Evolutionary conservation across 176 grass and related monocot species (phyloP).

Genomic region (maize (Zea mays)): Zm-B73-REFERENCE-NAM-5.0 NC_050099.1:179003001-179003500

Average conservation of each 20-base stretch:
- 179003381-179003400: conserved; percentile 27
- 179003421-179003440: too few species aligned
- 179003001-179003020: not conserved
- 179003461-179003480: too few species aligned
- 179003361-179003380: not conserved
- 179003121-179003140: not conserved
- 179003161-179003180: not conserved
- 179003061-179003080: not conserved
- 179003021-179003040: not conserved
- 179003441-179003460: too few species aligned
- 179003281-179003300: conserved; percentile 11
- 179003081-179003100: not conserved
- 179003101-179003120: not conserved
- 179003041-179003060: not conserved
- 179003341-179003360: conserved; percentile 11
- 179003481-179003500: too few species aligned
- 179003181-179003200: not conserved
- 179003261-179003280: conserved; percentile 3
- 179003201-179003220: not conserved
- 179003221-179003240: conserved; percentile 17
- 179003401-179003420: too few species aligned
- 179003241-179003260: conserved; percentile 1
- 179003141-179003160: not conserved
- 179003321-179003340: not conserved
- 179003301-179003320: not conserved